Evolutionary conservation across 108 stramenopile genomes (phyloP), one percentile per base, ranked within the genome.

Genomic region (Pelagomonas calceolata): DNA sequence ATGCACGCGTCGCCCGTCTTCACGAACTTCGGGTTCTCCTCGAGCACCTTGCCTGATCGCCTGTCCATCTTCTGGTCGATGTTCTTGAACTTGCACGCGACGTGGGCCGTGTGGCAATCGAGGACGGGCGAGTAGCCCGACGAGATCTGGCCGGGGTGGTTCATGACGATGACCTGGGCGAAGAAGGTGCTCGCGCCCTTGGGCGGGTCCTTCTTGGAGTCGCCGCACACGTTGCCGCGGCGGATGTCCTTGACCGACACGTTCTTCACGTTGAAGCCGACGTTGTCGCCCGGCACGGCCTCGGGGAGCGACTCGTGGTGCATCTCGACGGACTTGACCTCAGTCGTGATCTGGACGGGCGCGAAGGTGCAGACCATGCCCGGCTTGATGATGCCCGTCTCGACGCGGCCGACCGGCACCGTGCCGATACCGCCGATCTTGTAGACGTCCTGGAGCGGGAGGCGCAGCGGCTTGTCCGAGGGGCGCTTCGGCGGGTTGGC

Each of bases 401-500:
- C 96, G 64, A 97, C 91, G 34, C 92, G 90, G 68, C 96, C 96
- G 63, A 92, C 91, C 63, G 92, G 91, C 69, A 94, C 92, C 29
- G 92, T 95, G 74, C 94, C 94, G 75, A 94, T 90, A 68, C 93
- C 94, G 71, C 86, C 90, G 73, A 94, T 94, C 81, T 94, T 91
- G 85, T 91, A 95, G 36, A 95, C 93, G 84, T 95, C 92, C 78
- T 94, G 94, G 63, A 97, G 80, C 32, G 96, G 96, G 34, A 97
- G 75, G 73, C 96, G 92, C n/a, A 97, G 90, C 43, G 94, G 90
- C 83, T 94, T 95, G 75, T 92, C 90, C 67, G 82, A 79, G 51
- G 89, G 89, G 68, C 94, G 89, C 76, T 90, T 91, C 34, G 94
- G 94, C 65, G 87, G 85, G 43, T 82, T 84, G 68, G 90, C 75